Base-by-base conservation (phyloP, 1,284 basidiomycete genomes). In the Malassezia caprae region DNA sequence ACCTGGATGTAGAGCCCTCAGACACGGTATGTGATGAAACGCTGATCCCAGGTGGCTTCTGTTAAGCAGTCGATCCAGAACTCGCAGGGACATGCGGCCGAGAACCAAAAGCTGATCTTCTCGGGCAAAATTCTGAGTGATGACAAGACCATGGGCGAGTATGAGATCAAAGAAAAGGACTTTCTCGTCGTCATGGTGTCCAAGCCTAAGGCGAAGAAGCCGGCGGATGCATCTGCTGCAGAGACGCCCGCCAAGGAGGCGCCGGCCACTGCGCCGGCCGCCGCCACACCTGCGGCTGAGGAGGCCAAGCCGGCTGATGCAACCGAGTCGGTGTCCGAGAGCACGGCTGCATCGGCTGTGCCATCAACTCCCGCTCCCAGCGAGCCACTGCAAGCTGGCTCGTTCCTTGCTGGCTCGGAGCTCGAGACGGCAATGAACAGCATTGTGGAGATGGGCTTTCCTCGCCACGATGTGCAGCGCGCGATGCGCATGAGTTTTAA, bases 111-210 rank as follows among this genome's bases (percentile, higher is more conserved):
- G 80, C 80, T 99, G 69, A 98, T 99, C 77, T 96, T 89, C 77
- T 84, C 90, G 46, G 93, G 93, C 59, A 94, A 96, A 80, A 87
- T 99, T 46, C 80, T 98, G 35, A 77, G 82, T 17, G 90, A 99
- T 76, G 82, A 84, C 57, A 90, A 90, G 79, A 86, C 85, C 1
- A 82, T 99, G 35, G 87, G 83, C 63, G 85, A 85, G 54, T 88
- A 86, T 73, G 84, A 86, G 58, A 88, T 98, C 79, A 93, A 96
- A 78, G 93, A 98, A 78, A 98, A 96, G 79, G 93, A 96, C 51
- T 99, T 99, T 79, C 79, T 98, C 57, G 94, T 99, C 17, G 82
- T 98, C 44, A 98, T 98, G 93, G 88, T 96, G 42, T 84, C 89
- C 51, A 98, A 96, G 83, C 53, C 64, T 12, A 66, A 52, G 31